Conservation (phyloP, 768 basidiomycete genomes). For the Tremella yokohamensis region DNA sequence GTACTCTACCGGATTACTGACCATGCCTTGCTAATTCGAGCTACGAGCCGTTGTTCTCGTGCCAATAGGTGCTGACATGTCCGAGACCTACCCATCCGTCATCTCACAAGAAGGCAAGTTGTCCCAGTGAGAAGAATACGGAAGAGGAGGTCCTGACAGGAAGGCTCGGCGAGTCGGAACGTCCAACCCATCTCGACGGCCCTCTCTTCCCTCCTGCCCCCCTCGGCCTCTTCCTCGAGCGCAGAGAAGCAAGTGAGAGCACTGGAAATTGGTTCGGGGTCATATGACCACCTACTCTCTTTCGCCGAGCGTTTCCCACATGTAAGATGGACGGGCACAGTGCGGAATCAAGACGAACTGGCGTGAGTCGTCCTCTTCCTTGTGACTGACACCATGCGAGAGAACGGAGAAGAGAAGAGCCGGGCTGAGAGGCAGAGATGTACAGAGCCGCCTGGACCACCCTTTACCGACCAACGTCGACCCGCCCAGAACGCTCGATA, state of each 20-base stretch:
- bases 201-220: constrained; percentile 10
- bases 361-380: constrained; percentile 14
- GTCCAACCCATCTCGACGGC: constrained; percentile 21
- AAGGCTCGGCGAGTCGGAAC: constrained; percentile 28
- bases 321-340: constrained; percentile 30
- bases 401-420: not conserved
- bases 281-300: constrained; percentile 16
- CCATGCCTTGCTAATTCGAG: no score
- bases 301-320: constrained; percentile 15
- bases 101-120: constrained; percentile 23
- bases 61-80: no score
- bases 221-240: not conserved
- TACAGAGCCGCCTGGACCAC: not conserved
- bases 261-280: constrained; percentile 25
- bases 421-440: not conserved
- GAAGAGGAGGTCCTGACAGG: not conserved
- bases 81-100: constrained; percentile 20
- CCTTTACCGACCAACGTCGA: constrained; percentile 11
- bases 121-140: not conserved
- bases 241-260: constrained; percentile 1
- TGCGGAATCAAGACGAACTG: constrained; percentile 18
- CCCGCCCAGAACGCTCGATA: constrained; percentile 19
- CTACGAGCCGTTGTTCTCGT: no score
- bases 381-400: no score
- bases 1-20: no score